Evolutionary conservation across 2,329 filamentous ascomycete species (phyloP), one percentile per base, ranked within the genome.

Genomic region (Apiospora koreana): DNA sequence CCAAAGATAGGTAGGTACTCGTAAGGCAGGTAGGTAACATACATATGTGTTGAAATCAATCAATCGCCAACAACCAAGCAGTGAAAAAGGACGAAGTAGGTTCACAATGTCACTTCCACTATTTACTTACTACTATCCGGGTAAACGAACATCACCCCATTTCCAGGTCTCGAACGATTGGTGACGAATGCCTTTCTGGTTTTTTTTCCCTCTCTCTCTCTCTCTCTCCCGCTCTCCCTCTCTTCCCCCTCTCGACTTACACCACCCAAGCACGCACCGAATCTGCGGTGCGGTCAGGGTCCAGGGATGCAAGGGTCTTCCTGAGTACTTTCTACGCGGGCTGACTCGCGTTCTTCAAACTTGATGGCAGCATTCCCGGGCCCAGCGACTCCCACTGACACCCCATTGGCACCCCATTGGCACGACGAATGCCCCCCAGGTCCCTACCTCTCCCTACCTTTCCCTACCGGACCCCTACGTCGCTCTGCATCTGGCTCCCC

Each of bases 271-370:
- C 21, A n/a, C 31, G 21, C 54, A 38, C 54, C 54, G 54, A 62
- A 62, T 38, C 54, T 62, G 31, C 21, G 54, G 54, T 38, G 54
- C 54, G 54, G 54, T 62, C 54, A 38, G 54, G 50, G 54, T 62
- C 54, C 54, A 62, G 54, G 54, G 54, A 38, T 62, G 31, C 54
- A 62, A 62, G 54, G 54, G 54, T 62, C 54, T 62, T 62, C 54
- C 54, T 62, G 50, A n/a, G 54, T 62, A 62, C 54, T 62, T 62
- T 62, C 54, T 62, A 21, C 6, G 18, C 18, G 4, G 38, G 42
- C 64, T 66, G 64, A 66, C 64, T 66, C 64, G 64, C 64, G 38
- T n/a, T 66, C 64, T 28, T 66, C 64, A 66, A 66, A 66, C 64
- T 31, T 45, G 64, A 66, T 66, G 64, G 64, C 38, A 66, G 23